These are phyloP conservation scores for Dryadomyces quercivorus DNA, from an alignment of 2,329 filamentous ascomycete species.

Conservation along the genomic window DNA sequence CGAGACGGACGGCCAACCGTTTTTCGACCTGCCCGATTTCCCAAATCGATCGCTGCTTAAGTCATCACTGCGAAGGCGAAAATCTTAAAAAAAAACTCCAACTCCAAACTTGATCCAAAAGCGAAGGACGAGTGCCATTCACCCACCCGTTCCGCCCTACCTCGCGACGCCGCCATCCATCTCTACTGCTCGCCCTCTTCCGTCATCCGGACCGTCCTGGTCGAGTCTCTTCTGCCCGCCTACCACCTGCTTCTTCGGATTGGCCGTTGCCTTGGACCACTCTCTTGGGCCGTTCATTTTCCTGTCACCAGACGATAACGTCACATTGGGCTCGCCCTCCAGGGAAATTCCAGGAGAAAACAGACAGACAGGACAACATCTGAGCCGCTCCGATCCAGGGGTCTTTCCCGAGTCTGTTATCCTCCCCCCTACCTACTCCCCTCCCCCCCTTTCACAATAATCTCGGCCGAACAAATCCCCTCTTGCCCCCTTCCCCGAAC, in stretches of 20 bases:
- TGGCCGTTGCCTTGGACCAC: background rate
- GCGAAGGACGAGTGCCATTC: too few relatives aligned
- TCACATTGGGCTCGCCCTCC: conserved; percentile 1
- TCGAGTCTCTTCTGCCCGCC: background rate
- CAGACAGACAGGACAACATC: background rate
- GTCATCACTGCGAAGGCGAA: too few relatives aligned
- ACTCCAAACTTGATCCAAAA: too few relatives aligned
- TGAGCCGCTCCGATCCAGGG: background rate
- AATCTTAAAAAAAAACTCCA: too few relatives aligned
- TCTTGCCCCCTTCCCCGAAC: background rate
- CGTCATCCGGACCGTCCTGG: background rate
- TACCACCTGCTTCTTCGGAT: background rate
- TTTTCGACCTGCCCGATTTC: too few relatives aligned
- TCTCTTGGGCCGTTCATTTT: background rate
- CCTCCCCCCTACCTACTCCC: too few relatives aligned
- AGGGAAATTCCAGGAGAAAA: background rate
- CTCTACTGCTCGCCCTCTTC: background rate
- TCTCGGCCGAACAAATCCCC: background rate
- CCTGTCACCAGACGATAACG: conserved; percentile 1
- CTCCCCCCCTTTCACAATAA: background rate
- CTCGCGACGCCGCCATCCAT: background rate
- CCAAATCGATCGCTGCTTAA: too few relatives aligned
- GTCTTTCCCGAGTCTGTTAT: background rate
- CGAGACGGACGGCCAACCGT: too few relatives aligned
- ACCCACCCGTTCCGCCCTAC: too few relatives aligned